Evolutionary conservation across 1,284 basidiomycete species (phyloP), one percentile per base, ranked within the genome.

Genomic region (Meripilus lineatus): DNA sequence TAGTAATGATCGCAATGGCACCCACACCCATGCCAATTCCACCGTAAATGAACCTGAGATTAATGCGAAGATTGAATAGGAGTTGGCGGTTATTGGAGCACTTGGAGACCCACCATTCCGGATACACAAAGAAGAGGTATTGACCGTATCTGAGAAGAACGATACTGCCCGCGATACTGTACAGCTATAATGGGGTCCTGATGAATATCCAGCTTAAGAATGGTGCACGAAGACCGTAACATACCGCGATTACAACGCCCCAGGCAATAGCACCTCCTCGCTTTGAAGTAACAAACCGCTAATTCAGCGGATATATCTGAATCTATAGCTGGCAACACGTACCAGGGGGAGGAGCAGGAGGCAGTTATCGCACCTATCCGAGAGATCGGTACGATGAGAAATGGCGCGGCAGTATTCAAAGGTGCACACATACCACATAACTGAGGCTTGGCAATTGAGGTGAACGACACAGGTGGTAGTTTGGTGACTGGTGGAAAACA

Each of bases 311-410:
- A 40, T 39, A 35, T 25, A 22, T 40, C 35, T 28, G n/a, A 43
- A 25, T 33, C 24, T 15, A 39, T 24, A 32, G 24, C 24, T 25
- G 24, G 40, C 34, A 39, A 42, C 41, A 68, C 77, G 57, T 59
- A 83, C 82, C 64, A 84, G 69, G 57, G 81, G 81, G 42, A 85
- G 68, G 47, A 84, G 64, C 46, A 84, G 73, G 49, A 81, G 69
- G 65, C 81, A 84, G 64, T 83, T 82, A 67, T 83, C 81, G 69
- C 81, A 84, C 81, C 81, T 84, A 50, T 24, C n/a, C n/a, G n/a
- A n/a, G n/a, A n/a, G n/a, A n/a, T n/a, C n/a, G n/a, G n/a, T n/a
- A n/a, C n/a, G n/a, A n/a, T n/a, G n/a, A n/a, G n/a, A n/a, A n/a
- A n/a, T n/a, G n/a, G n/a, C n/a, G n/a, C n/a, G n/a, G n/a, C n/a